Conservation (phyloP, 305 asterid genomes). For the Solanum hybrid region DNA sequence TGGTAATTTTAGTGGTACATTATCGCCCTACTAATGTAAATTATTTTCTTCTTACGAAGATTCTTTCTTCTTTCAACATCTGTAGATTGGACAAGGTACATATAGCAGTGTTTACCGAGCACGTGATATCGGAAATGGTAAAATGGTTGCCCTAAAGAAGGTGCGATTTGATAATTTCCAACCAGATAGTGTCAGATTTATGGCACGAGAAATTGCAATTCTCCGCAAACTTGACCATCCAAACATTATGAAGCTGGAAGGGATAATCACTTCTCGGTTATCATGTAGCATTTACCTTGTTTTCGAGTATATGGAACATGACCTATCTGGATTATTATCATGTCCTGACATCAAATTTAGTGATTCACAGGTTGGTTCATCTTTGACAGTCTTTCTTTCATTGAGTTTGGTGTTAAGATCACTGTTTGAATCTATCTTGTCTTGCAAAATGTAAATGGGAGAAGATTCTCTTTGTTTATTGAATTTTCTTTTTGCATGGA, state of each 20-base stretch:
- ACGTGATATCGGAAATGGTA: constrained; percentile 56
- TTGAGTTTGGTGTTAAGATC: not conserved
- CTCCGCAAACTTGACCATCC: constrained; percentile 84
- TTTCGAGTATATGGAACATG: constrained; percentile 94
- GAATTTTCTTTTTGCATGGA: not conserved
- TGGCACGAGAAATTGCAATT: constrained; percentile 76
- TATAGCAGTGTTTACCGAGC: constrained; percentile 90
- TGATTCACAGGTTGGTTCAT: constrained; percentile 60
- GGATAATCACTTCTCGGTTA: constrained; percentile 68
- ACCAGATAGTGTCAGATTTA: constrained; percentile 78
- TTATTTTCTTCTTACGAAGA: constrained; percentile 2
- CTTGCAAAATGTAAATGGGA: not conserved
- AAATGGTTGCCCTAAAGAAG: constrained; percentile 75
- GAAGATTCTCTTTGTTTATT: not conserved
- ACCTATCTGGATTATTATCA: constrained; percentile 68
- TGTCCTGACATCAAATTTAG: constrained; percentile 67
- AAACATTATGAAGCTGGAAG: constrained; percentile 78
- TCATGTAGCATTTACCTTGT: constrained; percentile 73
- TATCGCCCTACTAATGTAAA: not conserved
- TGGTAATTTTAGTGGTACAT: not conserved
- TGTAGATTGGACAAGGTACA: constrained; percentile 93
- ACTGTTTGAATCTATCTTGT: not conserved
- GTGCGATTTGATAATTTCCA: constrained; percentile 87
- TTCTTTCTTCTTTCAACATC: not conserved
- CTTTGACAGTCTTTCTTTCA: not conserved